Conservation (phyloP, 768 basidiomycete genomes). For the Lepiota subincarnata region DNA sequence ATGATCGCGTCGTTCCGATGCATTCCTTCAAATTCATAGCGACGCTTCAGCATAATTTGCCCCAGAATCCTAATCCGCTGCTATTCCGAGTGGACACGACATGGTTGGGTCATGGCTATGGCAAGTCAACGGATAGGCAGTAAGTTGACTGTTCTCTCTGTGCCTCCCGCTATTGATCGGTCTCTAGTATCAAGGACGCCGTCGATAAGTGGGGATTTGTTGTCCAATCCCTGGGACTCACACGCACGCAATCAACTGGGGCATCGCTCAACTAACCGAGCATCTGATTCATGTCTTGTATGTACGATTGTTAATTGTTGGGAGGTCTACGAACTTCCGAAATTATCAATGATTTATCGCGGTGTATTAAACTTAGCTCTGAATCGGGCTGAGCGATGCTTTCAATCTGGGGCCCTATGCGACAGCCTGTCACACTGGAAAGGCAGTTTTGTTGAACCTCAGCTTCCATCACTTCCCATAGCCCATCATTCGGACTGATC, state of each 20-base stretch:
- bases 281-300: too few species aligned
- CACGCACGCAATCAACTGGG: slow-evolving; percentile 20
- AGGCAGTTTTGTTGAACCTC: too few species aligned
- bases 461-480: slow-evolving; percentile 47
- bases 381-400: too few species aligned
- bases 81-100: slow-evolving; percentile 71
- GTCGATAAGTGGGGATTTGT: slow-evolving; percentile 76
- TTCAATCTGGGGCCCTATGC: too few species aligned
- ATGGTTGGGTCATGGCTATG: slow-evolving; percentile 70
- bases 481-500: slow-evolving; percentile 33
- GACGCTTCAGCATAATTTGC: slow-evolving; percentile 58
- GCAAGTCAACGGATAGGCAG: slow-evolving; percentile 55
- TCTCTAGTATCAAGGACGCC: slow-evolving; percentile 61
- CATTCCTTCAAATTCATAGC: slow-evolving; percentile 82
- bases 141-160: background rate
- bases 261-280: too few species aligned
- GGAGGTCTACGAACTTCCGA: too few species aligned
- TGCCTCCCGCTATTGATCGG: background rate
- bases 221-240: slow-evolving; percentile 54
- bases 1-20: slow-evolving; percentile 78
- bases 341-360: too few species aligned
- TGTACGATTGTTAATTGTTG: too few species aligned
- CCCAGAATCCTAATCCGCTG: slow-evolving; percentile 65
- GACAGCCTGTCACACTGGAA: too few species aligned
- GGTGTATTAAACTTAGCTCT: too few species aligned